Evolutionary conservation across 768 basidiomycete genomes (phyloP).

Genomic region (Tylopilus felleus): DNA sequence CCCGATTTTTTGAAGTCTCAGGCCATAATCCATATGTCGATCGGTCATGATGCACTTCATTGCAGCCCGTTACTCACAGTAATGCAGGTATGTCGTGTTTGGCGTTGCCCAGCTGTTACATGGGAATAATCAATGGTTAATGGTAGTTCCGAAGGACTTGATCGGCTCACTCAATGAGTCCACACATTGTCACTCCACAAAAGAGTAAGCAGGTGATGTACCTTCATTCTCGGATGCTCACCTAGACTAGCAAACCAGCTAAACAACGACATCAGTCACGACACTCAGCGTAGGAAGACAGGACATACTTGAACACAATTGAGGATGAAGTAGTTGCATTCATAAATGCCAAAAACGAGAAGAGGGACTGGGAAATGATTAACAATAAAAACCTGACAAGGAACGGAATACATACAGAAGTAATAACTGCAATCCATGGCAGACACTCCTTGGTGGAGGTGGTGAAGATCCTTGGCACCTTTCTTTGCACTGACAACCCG

Average conservation of each 20-base stretch:
- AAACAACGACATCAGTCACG: slow-evolving; percentile 16
- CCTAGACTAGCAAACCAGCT: slow-evolving; percentile 70
- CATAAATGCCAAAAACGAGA: slow-evolving; percentile 63
- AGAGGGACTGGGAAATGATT: slow-evolving; percentile 23
- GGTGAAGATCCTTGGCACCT: slow-evolving; percentile 50
- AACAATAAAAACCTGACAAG: slow-evolving; percentile 6
- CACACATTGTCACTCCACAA: slow-evolving; percentile 50
- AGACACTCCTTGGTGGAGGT: slow-evolving; percentile 47
- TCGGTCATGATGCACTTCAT: slow-evolving; percentile 32
- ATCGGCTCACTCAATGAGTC: slow-evolving; percentile 44
- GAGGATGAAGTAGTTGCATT: slow-evolving; percentile 52
- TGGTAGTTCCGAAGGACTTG: slow-evolving; percentile 27
- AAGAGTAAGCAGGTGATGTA: neutral
- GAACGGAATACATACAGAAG: slow-evolving; percentile 20
- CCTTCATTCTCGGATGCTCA: slow-evolving; percentile 15
- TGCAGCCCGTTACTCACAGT: slow-evolving; percentile 44
- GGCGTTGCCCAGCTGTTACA: slow-evolving; percentile 59
- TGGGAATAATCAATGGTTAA: slow-evolving; percentile 43
- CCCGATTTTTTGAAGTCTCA: slow-evolving; percentile 50
- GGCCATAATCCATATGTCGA: slow-evolving; percentile 8
- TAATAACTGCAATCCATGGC: slow-evolving; percentile 39
- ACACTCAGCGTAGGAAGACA: slow-evolving; percentile 2
- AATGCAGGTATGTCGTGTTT: slow-evolving; percentile 69
- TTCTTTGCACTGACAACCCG: slow-evolving; percentile 44
- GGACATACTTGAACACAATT: slow-evolving; percentile 30